phyloP scores from a whole-genome alignment of 176 grass and related monocot genomes.

The Aegilops bicornis region DNA sequence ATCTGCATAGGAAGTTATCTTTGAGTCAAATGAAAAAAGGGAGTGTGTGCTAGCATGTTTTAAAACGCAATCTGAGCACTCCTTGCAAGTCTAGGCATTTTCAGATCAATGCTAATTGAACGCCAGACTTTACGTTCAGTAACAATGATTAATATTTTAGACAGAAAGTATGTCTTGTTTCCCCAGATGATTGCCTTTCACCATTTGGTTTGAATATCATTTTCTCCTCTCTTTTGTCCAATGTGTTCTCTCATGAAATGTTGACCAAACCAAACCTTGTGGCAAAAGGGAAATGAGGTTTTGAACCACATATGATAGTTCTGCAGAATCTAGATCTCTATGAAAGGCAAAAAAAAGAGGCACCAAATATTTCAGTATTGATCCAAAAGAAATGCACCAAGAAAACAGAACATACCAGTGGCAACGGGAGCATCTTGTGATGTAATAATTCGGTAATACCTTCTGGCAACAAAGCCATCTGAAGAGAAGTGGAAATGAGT shows the following conservation, averaged over 20 bases:
- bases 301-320: constrained; percentile 22
- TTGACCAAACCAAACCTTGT: background rate
- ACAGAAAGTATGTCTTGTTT: background rate
- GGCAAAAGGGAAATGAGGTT: constrained; percentile 4
- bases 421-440: constrained; percentile 73
- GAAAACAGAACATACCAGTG: constrained; percentile 71
- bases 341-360: constrained; percentile 1
- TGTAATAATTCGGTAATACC: constrained; percentile 95
- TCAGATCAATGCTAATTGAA: constrained; percentile 17
- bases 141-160: constrained; percentile 1
- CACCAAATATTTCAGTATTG: constrained; percentile 11
- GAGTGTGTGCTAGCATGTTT: background rate
- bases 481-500: constrained; percentile 41
- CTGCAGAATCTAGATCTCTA: constrained; percentile 2
- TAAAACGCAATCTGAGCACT: background rate
- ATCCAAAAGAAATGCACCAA: constrained; percentile 27
- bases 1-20: constrained; percentile 62
- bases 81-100: background rate
- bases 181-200: background rate
- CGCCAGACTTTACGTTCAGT: background rate
- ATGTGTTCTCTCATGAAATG: background rate
- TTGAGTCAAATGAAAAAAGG: constrained; percentile 15
- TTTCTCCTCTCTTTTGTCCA: background rate
- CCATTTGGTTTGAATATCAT: background rate
- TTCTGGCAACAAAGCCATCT: constrained; percentile 97